Evolutionary conservation across 345 rosid genomes (phyloP).

Genomic region (Eucalyptus paniculata): DNA sequence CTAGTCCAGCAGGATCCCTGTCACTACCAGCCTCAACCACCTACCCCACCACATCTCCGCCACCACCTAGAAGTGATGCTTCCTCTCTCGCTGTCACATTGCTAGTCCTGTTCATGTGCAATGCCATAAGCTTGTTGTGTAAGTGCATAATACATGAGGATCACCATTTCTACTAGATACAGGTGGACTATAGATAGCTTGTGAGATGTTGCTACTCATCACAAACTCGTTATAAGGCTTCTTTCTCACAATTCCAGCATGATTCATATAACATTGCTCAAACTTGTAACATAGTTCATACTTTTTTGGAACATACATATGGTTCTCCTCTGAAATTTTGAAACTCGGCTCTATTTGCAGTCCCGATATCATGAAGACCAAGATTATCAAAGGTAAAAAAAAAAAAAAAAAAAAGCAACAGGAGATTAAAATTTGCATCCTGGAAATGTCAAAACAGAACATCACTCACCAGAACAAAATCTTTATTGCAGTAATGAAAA

Average conservation of each 20-base stretch:
- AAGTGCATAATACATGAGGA: not conserved
- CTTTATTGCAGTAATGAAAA: not conserved
- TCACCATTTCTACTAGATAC: not conserved
- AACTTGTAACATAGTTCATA: not conserved
- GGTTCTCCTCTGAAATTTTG: not conserved
- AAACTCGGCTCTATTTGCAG: not conserved
- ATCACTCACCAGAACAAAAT: not conserved
- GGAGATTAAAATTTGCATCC: not conserved
- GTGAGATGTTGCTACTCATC: not conserved
- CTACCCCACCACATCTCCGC: not conserved
- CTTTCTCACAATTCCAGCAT: not conserved
- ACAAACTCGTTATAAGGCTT: not conserved
- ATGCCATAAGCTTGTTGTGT: not conserved
- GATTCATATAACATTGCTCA: not conserved
- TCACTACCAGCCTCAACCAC: not conserved
- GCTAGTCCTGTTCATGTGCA: not conserved
- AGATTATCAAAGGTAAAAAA: not conserved
- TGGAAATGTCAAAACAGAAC: not conserved
- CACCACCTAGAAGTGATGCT: not conserved
- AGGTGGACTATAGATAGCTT: not conserved
- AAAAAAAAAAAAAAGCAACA: not conserved
- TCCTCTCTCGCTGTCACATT: not conserved
- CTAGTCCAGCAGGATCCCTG: not conserved
- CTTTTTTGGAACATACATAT: not conserved
- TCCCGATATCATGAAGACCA: not conserved